Base-by-base conservation (phyloP, 768 basidiomycete species). In the Lactarius sanguifluus region DNA sequence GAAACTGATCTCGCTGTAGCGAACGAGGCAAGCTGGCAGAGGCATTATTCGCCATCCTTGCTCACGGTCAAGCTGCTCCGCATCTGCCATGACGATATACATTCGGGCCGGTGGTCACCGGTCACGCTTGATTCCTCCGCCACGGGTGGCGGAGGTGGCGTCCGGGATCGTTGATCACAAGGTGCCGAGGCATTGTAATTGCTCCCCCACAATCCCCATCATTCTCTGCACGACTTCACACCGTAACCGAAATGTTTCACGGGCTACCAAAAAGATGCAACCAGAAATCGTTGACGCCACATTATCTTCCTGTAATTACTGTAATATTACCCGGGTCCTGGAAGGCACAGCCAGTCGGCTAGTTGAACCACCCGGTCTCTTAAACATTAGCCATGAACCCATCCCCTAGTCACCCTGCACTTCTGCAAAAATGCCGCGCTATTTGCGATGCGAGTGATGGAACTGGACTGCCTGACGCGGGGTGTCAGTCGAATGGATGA, bases 1-100 rank as follows among this genome's bases (percentile, higher is more conserved):
- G 55, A 18, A 23, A n/a, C 40, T 62, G 59, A 30, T 59, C 56
- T 5, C 45, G 43, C 30, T 55, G 61, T 32, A 28, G 30, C 4
- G 45, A 38, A n/a, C 34, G 59, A 2, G 40, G 45, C 3, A 38
- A 16, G 30, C 23, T 18, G 1, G 63, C 12, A 38, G 43, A 23
- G 16, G 20, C 23, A 16, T 58, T 47, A 30, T 10, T 57, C 1
- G 52, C 34, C 36, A 36, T 57, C 12, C 50, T 28, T 52, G 50
- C 23, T 28, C 15, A 52, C 23, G 50, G 13, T 15, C 47, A 15
- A 25, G 38, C 12, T 34, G 10, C 34, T 2, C 34, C 0, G 1
- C 34, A 34, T n/a, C n/a, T n/a, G 9, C 34, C 34, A 10, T 9
- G 34, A 10, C 36, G 12, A 38, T 13, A 10, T 41, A 15, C 15